Evolutionary conservation across 208 protist genomes (phyloP).

Genomic region (Kentomonas sorsogonicus): DNA sequence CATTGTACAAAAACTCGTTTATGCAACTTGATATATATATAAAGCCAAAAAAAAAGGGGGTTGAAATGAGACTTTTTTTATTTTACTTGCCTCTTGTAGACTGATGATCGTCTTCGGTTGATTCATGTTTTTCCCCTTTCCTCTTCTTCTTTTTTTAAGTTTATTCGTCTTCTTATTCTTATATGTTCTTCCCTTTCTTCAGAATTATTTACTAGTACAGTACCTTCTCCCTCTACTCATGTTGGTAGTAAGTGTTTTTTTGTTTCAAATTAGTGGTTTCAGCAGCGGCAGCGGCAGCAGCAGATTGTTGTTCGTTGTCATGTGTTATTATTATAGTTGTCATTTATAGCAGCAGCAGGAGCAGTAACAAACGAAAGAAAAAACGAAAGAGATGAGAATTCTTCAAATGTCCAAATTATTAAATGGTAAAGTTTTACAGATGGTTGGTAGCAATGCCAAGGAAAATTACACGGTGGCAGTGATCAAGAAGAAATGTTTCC

Average conservation of each 20-base stretch:
- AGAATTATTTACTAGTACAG: slow-evolving; percentile 8
- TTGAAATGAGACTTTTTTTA: too few species aligned
- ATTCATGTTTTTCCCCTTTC: background rate
- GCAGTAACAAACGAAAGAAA: background rate
- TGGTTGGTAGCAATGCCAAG: too few species aligned
- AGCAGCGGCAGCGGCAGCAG: background rate
- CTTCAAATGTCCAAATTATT: slow-evolving; percentile 2
- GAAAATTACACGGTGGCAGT: too few species aligned
- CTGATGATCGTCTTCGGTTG: too few species aligned
- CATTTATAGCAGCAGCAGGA: background rate
- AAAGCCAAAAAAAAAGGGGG: too few species aligned
- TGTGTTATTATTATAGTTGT: slow-evolving; percentile 4
- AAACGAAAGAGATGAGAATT: background rate
- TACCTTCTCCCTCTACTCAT: background rate
- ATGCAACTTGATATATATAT: too few species aligned
- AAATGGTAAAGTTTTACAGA: too few species aligned
- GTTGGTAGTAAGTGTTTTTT: slow-evolving; percentile 11
- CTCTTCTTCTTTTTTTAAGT: slow-evolving; percentile 10
- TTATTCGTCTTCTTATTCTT: slow-evolving; percentile 7
- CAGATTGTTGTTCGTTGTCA: background rate
- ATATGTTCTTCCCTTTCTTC: background rate
- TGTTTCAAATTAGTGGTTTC: slow-evolving; percentile 13
- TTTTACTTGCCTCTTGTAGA: too few species aligned
- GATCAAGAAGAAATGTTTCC: too few species aligned
- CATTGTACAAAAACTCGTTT: too few species aligned